phyloP scores from a whole-genome alignment of 805 yeast genomes.

The Candida nemodendra region DNA sequence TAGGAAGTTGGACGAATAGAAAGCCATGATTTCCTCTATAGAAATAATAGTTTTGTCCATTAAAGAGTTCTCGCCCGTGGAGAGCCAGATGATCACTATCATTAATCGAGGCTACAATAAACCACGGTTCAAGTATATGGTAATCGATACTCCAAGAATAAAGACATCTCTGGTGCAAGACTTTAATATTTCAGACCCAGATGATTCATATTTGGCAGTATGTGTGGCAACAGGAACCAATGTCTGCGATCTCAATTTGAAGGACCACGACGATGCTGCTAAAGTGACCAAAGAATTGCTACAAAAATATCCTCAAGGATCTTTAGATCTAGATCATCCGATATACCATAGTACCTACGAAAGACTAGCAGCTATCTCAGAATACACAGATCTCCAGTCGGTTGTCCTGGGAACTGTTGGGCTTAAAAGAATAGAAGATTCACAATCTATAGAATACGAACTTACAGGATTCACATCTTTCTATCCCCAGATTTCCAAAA shows the following conservation, averaged over 20 bases:
- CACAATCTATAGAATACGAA: conserved; percentile 33
- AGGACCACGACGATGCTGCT: conserved; percentile 17
- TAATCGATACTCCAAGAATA: conserved; percentile 44
- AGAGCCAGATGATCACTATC: conserved; percentile 27
- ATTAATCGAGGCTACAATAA: conserved; percentile 52
- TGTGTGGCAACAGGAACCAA: conserved; percentile 25
- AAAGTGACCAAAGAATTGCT: conserved; percentile 18
- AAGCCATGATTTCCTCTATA: too few species aligned
- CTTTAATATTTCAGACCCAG: conserved; percentile 25
- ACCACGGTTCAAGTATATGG: conserved; percentile 42
- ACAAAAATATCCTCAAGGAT: conserved; percentile 11
- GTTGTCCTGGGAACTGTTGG: conserved; percentile 37
- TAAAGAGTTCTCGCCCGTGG: conserved; percentile 12
- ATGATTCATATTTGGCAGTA: conserved; percentile 23
- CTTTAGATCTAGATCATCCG: conserved; percentile 18
- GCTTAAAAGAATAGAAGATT: conserved; percentile 19
- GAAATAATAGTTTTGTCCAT: conserved; percentile 7
- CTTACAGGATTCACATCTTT: conserved; percentile 55
- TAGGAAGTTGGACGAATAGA: too few species aligned
- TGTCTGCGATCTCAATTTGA: conserved; percentile 1
- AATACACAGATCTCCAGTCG: conserved; percentile 30
- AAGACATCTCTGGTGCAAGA: conserved; percentile 28
- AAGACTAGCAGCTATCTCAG: conserved; percentile 18
- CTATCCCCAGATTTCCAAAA: conserved; percentile 35
- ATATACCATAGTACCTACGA: conserved; percentile 1